These are phyloP conservation scores for Jasminum sambac DNA, from an alignment of 257 asterid species.

Conservation along the genomic window DNA sequence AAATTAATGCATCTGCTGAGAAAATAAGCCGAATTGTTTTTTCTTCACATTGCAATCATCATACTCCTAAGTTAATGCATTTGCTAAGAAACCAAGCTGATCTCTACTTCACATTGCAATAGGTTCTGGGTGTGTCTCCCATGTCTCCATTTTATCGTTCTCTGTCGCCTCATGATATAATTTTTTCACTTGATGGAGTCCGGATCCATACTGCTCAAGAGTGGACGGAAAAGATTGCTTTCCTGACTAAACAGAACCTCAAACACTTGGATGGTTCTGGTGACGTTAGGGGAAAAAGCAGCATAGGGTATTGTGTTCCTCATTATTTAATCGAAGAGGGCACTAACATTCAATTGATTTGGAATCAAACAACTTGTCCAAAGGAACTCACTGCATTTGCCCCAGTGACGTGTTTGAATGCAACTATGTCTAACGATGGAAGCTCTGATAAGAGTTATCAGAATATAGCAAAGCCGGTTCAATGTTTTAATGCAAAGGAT, in stretches of 20 bases:
- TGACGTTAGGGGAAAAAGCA: conserved; percentile 31
- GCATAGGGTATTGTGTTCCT: conserved; percentile 74
- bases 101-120: conserved; percentile 23
- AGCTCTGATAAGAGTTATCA: conserved; percentile 28
- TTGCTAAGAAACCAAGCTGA: conserved; percentile 9
- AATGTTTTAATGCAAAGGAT: conserved; percentile 75
- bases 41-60: conserved; percentile 22
- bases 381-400: conserved; percentile 60
- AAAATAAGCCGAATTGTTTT: not conserved
- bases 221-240: conserved; percentile 52
- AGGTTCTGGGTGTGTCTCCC: conserved; percentile 80
- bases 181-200: conserved; percentile 54
- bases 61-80: conserved; percentile 10
- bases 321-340: conserved; percentile 46
- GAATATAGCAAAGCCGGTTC: conserved; percentile 30
- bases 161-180: conserved; percentile 63
- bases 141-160: conserved; percentile 61
- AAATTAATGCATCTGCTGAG: conserved; percentile 15
- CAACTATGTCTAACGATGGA: conserved; percentile 27
- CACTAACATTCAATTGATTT: conserved; percentile 34
- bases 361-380: conserved; percentile 56
- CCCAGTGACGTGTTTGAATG: conserved; percentile 44
- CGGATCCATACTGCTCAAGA: conserved; percentile 54
- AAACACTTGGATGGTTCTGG: conserved; percentile 28
- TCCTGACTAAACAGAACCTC: conserved; percentile 39